Base-by-base conservation (phyloP, 768 basidiomycete species). In the Pisolithus orientalis region DNA sequence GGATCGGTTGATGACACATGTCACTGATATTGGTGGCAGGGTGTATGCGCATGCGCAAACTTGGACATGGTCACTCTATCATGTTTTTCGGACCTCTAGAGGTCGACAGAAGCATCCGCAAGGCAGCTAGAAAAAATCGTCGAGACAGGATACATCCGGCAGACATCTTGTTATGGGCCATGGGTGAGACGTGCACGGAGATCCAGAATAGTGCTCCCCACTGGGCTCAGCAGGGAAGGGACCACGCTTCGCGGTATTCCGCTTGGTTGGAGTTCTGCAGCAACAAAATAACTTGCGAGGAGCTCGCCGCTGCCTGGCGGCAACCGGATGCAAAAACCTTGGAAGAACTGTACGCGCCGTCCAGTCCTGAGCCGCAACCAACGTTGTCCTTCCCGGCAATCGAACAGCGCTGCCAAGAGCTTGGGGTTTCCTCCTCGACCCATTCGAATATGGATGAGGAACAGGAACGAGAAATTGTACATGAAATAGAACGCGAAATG, bases 31-130 rank as follows among this genome's bases (percentile, higher is more conserved):
- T 43, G 3, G 6, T n/a, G 3, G 24, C 21, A 79, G 78, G 77
- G 3, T 80, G 78, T 50, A 80, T 80, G 78, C 67, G 78, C 11
- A 77, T 80, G 78, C 69, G 79, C 3, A 68, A 71, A 57, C 66
- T 80, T 1, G 79, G 79, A 14, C 58, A 63, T 9, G 74, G 72
- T 0, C 78, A 80, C 50, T 74, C 77, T 2, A 57, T 79, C 16
- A 62, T 73, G 51, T 78, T 79, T 57, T 74, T 76, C 44, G 77
- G 74, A 8, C 70, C 78, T 7, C 57, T 60, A 0, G 75, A 77
- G 43, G 65, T 77, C 3, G 70, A 74, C 49, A 56, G 56, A 9
- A 47, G 53, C 1, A 75, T 80, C 50, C 70, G 71, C 17, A 42
- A 53, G 4, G 51, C 65, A 6, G 52, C 54, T 27, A 31, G 27